These are phyloP conservation scores for Aspergillus ibericus DNA, from an alignment of 2,329 filamentous ascomycete genomes.

Conservation along the genomic window DNA sequence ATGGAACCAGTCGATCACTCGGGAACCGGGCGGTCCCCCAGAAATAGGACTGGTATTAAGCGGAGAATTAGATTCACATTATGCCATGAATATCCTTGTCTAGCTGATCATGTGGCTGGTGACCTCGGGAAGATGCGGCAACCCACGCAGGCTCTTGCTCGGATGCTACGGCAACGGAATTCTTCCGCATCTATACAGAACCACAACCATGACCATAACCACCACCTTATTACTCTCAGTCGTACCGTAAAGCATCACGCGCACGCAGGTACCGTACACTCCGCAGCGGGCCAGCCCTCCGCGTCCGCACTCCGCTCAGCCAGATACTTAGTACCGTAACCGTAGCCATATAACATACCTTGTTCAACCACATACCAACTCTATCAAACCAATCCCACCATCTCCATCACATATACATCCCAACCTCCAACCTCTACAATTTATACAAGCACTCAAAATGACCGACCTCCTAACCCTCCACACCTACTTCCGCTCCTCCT, in stretches of 20 bases:
- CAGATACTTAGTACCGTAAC: background rate
- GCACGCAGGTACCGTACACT: background rate
- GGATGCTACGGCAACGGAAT: conserved; percentile 17
- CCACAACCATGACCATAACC: background rate
- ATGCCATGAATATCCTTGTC: background rate
- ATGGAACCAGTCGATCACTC: background rate
- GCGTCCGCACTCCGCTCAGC: background rate
- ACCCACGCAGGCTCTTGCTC: conserved; percentile 11
- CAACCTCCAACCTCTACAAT: conserved; percentile 4
- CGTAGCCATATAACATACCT: background rate
- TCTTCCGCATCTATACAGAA: conserved; percentile 12
- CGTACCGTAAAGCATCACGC: background rate
- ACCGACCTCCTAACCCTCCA: conserved; percentile 46
- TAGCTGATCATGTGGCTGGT: background rate
- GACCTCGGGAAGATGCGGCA: conserved; percentile 23
- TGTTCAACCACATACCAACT: background rate
- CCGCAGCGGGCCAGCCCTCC: background rate
- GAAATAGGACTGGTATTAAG: background rate
- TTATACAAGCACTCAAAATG: conserved; percentile 16
- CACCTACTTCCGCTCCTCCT: conserved; percentile 64
- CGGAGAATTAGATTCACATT: background rate
- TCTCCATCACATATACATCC: background rate
- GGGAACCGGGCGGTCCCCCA: background rate
- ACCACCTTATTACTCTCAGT: background rate
- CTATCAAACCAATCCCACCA: too few relatives aligned